Evolutionary conservation across 257 asterid genomes (phyloP), one percentile per base, ranked within the genome.

Genomic region (Thymus quinquecostatus): DNA sequence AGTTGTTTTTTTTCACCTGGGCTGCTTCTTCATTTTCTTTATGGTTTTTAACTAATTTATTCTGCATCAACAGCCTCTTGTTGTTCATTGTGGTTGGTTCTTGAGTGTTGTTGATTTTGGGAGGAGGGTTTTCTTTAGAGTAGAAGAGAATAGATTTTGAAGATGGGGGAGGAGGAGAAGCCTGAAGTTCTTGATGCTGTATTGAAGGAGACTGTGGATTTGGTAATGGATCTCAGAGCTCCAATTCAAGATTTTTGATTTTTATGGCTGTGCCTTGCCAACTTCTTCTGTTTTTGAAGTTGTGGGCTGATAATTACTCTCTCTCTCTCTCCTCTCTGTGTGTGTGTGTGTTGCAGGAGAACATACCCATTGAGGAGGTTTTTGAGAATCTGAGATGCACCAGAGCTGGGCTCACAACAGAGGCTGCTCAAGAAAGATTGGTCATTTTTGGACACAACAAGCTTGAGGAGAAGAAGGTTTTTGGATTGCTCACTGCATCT

Each of bases 131-230:
- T 68, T 69, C 55, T 56, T 21, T 21, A 21, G 5, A 36, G 62
- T 66, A 41, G 57, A 71, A 62, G 70, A 61, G 6, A 29, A 65
- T 47, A 29, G 72, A 43, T 49, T 78, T 72, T 73, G 48, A 79
- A 82, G 83, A 89, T 91, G 99, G 99, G 79, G 71, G 97, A 94
- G 64, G 55, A 49, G 64, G 57, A 51, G 61, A 89, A 94, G 79
- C 80, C 97, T 80, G 97, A 94, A 79, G 96, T 88, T 86, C 82
- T 94, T 50, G 99, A 94, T 43, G 97, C 99, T 77, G 99, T 94
- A 33, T 69, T 94, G 91, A 94, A 86, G 83, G 99, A 94, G 64
- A 91, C 96, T 47, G 99, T 94, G 55, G 99, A 94, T 91, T 91
- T 94, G 98, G 99, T 91, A 89, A 90, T 84, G 97, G 99, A 94